Percentiles rank a stretch among this genome's conserved stretches.
Evolutionary conservation across 805 yeast species (phyloP).

Genomic region (Yamadazyma nakazawae): DNA sequence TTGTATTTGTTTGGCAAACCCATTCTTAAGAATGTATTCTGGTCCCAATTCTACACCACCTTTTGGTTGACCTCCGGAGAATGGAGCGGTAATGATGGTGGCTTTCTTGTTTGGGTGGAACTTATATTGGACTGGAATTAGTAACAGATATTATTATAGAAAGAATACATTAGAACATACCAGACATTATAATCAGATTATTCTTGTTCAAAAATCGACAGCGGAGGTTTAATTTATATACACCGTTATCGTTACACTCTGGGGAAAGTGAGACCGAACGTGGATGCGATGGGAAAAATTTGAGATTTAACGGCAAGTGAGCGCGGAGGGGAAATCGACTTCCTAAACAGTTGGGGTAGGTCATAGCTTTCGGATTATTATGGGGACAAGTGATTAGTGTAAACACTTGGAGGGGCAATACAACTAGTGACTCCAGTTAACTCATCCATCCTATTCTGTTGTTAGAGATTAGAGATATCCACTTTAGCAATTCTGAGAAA

Average conservation of each 20-base stretch:
- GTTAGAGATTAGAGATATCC: too few relatives aligned
- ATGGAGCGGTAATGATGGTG: conserved; percentile 84
- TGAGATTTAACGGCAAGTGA: background rate
- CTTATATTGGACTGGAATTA: conserved; percentile 41
- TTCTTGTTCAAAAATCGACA: background rate
- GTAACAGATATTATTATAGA: background rate
- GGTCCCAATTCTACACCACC: conserved; percentile 95
- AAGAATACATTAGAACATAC: background rate
- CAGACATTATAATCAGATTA: background rate
- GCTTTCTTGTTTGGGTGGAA: conserved; percentile 53
- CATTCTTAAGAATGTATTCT: conserved; percentile 68
- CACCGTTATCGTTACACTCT: background rate
- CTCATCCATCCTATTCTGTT: too few relatives aligned
- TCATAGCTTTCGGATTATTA: background rate
- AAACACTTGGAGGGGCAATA: too few relatives aligned
- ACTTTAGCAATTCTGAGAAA: too few relatives aligned
- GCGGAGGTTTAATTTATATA: background rate
- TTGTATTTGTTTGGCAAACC: conserved; percentile 60
- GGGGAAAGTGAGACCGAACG: background rate
- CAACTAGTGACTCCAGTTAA: too few relatives aligned
- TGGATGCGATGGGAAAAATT: background rate
- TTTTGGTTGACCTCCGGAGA: conserved; percentile 93
- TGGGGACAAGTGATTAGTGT: background rate
- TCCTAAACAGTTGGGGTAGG: background rate
- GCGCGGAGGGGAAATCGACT: conserved; percentile 1